Conservation (phyloP, 305 asterid genomes). For the Andrographis paniculata region DNA sequence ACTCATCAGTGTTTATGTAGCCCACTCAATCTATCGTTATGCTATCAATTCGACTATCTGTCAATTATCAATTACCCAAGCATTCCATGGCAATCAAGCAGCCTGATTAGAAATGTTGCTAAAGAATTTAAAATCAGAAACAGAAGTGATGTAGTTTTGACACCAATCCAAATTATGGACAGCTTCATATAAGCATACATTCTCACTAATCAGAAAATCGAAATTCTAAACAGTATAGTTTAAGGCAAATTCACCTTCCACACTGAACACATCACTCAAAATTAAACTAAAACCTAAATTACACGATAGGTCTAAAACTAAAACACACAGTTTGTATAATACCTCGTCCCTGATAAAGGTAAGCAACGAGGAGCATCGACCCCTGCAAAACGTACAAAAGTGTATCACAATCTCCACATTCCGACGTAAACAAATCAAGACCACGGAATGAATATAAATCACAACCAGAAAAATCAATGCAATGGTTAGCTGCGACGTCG, state of each 20-base stretch:
- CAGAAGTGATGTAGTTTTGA: too few species aligned
- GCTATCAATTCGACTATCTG: too few species aligned
- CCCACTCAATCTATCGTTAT: too few species aligned
- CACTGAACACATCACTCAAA: conserved; percentile 3
- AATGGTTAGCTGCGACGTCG: conserved; percentile 38
- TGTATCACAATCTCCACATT: conserved; percentile 5
- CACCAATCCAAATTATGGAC: background rate
- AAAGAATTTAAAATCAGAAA: too few species aligned
- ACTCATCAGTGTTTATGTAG: too few species aligned
- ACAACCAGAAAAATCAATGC: conserved; percentile 49
- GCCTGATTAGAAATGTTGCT: too few species aligned
- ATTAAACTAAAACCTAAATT: background rate
- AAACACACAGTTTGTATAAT: background rate
- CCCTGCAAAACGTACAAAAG: conserved; percentile 38
- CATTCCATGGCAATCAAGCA: too few species aligned
- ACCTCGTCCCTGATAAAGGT: conserved; percentile 50
- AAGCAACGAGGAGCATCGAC: conserved; percentile 36
- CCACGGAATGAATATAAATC: background rate
- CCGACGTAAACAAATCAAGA: background rate
- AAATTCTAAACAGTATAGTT: background rate
- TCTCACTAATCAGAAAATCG: background rate
- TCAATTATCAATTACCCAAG: too few species aligned
- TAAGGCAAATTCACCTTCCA: background rate
- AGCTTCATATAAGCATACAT: background rate
- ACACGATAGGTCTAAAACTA: background rate